Percentiles rank a stretch among this genome's conserved stretches.
Conservation (phyloP, 106 monocot species). For the Ottelia alismoides region DNA sequence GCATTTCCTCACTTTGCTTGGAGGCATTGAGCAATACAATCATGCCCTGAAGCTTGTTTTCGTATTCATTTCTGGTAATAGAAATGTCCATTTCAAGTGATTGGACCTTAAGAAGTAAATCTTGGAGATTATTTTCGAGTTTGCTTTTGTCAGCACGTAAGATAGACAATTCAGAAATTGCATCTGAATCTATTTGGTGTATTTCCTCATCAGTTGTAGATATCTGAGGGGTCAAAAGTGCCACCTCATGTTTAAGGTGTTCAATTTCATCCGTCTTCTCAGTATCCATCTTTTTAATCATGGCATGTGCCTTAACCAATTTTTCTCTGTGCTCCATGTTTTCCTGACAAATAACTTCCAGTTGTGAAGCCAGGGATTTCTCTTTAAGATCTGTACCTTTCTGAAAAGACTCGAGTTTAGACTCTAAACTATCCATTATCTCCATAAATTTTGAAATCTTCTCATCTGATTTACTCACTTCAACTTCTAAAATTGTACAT, state of each 20-base stretch:
- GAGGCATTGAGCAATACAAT: conserved; percentile 71
- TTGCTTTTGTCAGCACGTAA: conserved; percentile 53
- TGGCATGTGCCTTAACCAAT: conserved; percentile 20
- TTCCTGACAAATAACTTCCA: conserved; percentile 50
- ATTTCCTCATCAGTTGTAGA: conserved; percentile 49
- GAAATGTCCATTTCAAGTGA: conserved; percentile 47
- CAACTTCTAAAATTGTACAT: conserved; percentile 38
- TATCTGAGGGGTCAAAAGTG: conserved; percentile 41
- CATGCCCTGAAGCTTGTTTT: conserved; percentile 48
- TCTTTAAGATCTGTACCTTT: conserved; percentile 54
- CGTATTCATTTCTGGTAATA: conserved; percentile 41
- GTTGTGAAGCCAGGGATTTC: conserved; percentile 34
- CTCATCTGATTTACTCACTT: conserved; percentile 48
- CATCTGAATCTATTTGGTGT: conserved; percentile 37
- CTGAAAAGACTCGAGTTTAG: conserved; percentile 48
- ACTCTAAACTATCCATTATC: conserved; percentile 43
- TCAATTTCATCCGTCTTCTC: conserved; percentile 57
- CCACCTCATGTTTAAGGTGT: conserved; percentile 48
- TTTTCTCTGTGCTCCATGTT: conserved; percentile 59
- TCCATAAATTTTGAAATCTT: conserved; percentile 28
- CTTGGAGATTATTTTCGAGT: conserved; percentile 59
- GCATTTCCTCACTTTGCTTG: conserved; percentile 82
- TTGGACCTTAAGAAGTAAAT: conserved; percentile 35
- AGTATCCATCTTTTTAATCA: conserved; percentile 40
- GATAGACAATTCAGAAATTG: conserved; percentile 37